These are phyloP conservation scores for Yamagishiella unicocca DNA, from an alignment of 139 green algal genomes.

Conservation along the genomic window DNA sequence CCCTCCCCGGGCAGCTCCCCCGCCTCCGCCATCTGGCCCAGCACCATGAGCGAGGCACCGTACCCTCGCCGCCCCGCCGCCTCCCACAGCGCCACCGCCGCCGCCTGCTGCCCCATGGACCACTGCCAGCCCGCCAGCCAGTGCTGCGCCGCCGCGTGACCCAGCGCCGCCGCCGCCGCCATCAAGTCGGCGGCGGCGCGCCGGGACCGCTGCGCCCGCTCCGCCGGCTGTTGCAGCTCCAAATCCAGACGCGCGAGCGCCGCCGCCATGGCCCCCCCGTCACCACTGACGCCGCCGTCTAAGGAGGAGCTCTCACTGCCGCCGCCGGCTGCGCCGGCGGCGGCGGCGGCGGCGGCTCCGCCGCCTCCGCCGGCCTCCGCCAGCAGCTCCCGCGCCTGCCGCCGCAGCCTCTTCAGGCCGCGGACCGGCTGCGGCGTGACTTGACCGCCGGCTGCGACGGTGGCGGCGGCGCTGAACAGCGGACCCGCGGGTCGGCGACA, in stretches of 20 bases:
- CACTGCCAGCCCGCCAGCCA: slow-evolving; percentile 48
- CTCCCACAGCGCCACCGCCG: slow-evolving; percentile 41
- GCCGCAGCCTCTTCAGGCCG: slow-evolving; percentile 13
- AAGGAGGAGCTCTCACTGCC: neutral
- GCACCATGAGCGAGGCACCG: slow-evolving; percentile 14
- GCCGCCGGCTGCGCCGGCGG: neutral
- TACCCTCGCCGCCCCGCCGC: slow-evolving; percentile 7
- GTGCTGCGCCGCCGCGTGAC: slow-evolving; percentile 31
- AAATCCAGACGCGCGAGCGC: slow-evolving; percentile 20
- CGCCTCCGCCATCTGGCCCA: slow-evolving; percentile 39
- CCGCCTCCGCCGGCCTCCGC: neutral
- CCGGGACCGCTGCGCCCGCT: neutral
- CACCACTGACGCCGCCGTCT: neutral
- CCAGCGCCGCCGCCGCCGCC: slow-evolving; percentile 37
- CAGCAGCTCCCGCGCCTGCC: slow-evolving; percentile 20
- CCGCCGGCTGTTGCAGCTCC: slow-evolving; percentile 14
- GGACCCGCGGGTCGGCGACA: slow-evolving; percentile 8
- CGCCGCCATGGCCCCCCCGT: neutral
- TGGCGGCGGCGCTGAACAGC: neutral
- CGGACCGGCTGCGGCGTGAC: neutral
- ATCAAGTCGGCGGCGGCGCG: slow-evolving; percentile 33
- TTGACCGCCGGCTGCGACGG: neutral
- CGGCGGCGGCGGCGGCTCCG: neutral
- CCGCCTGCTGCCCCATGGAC: neutral
- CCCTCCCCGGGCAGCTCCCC: neutral